These are phyloP conservation scores for Leptosphaerulina australis DNA, from an alignment of 2,329 filamentous ascomycete genomes.

Conservation along the genomic window DNA sequence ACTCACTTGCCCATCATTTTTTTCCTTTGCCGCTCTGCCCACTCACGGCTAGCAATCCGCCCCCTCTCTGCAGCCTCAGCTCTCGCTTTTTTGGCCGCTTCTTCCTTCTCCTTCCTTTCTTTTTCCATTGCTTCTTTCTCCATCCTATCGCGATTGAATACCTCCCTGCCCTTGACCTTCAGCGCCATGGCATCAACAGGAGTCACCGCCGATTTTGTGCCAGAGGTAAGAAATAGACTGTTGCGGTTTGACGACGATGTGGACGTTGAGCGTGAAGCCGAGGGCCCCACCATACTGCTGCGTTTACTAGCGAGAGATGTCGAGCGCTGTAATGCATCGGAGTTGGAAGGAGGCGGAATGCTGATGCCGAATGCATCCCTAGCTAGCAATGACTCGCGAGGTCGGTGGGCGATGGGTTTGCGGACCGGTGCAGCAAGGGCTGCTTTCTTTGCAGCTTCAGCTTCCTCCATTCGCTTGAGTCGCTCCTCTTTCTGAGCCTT, in stretches of 20 bases:
- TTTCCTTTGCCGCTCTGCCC: conserved; percentile 57
- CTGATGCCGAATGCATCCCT: conserved; percentile 21
- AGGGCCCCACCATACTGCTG: conserved; percentile 26
- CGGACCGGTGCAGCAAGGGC: conserved; percentile 49
- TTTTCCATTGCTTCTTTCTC: conserved; percentile 51
- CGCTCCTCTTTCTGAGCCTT: conserved; percentile 44
- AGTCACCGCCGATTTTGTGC: conserved; percentile 34
- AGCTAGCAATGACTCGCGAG: conserved; percentile 20
- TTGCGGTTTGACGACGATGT: conserved; percentile 34
- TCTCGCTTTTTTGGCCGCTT: conserved; percentile 55
- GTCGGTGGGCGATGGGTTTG: conserved; percentile 51
- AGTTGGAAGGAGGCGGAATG: conserved; percentile 18
- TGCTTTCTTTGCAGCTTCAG: conserved; percentile 45
- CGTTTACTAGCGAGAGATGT: conserved; percentile 31
- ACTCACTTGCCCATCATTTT: conserved; percentile 33
- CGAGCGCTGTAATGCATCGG: conserved; percentile 19
- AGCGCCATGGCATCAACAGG: conserved; percentile 41
- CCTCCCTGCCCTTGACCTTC: conserved; percentile 52
- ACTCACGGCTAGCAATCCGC: conserved; percentile 53
- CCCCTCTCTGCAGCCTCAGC: conserved; percentile 55
- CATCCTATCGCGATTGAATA: conserved; percentile 53
- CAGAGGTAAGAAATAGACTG: conserved; percentile 28
- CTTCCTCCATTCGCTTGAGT: conserved; percentile 42
- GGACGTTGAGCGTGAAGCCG: conserved; percentile 28
- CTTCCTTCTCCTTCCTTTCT: conserved; percentile 55